Evolutionary conservation across 1,284 basidiomycete species (phyloP).

Genomic region (Ustilago lituana): DNA sequence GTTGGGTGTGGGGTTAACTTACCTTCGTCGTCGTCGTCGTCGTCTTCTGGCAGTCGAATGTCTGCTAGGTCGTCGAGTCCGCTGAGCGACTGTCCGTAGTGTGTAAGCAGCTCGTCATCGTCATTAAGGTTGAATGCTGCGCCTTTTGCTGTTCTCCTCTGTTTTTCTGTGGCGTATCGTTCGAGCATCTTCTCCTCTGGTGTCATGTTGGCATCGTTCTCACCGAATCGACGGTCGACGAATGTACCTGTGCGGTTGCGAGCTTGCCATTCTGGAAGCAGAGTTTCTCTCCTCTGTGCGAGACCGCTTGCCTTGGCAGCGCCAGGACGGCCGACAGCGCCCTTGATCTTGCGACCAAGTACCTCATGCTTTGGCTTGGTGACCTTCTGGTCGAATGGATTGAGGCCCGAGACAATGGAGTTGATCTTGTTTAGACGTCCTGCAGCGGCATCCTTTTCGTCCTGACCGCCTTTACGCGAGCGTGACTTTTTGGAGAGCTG

Average conservation of each 20-base stretch:
- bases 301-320: constrained; percentile 87
- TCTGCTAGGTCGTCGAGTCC: constrained; percentile 87
- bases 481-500: constrained; percentile 55
- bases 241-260: constrained; percentile 86
- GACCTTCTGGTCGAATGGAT: constrained; percentile 80
- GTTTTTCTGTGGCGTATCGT: constrained; percentile 85
- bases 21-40: constrained; percentile 62
- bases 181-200: constrained; percentile 97
- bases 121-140: constrained; percentile 87
- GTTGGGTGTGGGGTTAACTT: constrained; percentile 12
- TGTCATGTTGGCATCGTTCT: constrained; percentile 87
- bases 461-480: constrained; percentile 70
- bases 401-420: constrained; percentile 84
- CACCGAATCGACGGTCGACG: constrained; percentile 93
- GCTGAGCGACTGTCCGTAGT: constrained; percentile 87
- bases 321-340: constrained; percentile 82
- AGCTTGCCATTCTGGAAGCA: constrained; percentile 82
- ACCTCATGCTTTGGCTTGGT: constrained; percentile 84
- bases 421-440: constrained; percentile 74
- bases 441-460: constrained; percentile 66
- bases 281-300: constrained; percentile 76
- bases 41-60: constrained; percentile 66
- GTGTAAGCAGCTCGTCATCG: constrained; percentile 74
- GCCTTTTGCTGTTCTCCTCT: constrained; percentile 73
- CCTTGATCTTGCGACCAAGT: constrained; percentile 85